Conservation (phyloP, 306 rosid species). For the Pyrus bretschneideri region DNA sequence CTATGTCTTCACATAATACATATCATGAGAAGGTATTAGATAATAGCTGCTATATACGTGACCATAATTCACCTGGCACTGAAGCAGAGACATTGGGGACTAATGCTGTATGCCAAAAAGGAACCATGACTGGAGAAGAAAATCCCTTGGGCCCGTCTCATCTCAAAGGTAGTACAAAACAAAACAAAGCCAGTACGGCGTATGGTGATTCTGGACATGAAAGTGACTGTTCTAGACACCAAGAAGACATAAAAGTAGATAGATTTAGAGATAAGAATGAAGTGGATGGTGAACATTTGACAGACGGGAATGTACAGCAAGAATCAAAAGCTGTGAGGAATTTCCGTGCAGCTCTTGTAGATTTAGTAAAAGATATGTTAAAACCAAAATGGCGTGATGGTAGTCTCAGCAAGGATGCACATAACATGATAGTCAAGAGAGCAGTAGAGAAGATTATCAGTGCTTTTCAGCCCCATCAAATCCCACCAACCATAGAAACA, state of each 20-base stretch:
- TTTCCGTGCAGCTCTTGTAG: conserved; percentile 70
- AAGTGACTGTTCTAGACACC: conserved; percentile 39
- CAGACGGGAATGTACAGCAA: conserved; percentile 39
- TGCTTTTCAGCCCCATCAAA: conserved; percentile 62
- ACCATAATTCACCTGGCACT: conserved; percentile 34
- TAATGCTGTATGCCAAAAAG: conserved; percentile 37
- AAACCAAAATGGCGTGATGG: conserved; percentile 93
- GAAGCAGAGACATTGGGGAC: conserved; percentile 58
- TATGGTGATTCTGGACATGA: conserved; percentile 15
- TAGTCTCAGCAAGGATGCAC: conserved; percentile 70
- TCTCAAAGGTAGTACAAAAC: conserved; percentile 26
- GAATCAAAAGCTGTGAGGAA: conserved; percentile 48
- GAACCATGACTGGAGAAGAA: conserved; percentile 29
- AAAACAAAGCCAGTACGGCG: conserved; percentile 24
- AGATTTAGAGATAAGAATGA: conserved; percentile 36
- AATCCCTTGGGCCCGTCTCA: conserved; percentile 20
- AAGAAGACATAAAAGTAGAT: conserved; percentile 36
- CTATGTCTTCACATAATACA: conserved; percentile 72
- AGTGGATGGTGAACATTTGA: conserved; percentile 34
- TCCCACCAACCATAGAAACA: conserved; percentile 54
- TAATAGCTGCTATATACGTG: conserved; percentile 30
- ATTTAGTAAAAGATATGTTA: conserved; percentile 73
- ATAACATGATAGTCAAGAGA: conserved; percentile 69
- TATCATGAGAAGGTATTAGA: conserved; percentile 38
- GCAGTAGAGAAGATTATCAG: conserved; percentile 76